Evolutionary conservation across 2,329 filamentous ascomycete genomes (phyloP).

Genomic region (Fusarium aywerte): DNA sequence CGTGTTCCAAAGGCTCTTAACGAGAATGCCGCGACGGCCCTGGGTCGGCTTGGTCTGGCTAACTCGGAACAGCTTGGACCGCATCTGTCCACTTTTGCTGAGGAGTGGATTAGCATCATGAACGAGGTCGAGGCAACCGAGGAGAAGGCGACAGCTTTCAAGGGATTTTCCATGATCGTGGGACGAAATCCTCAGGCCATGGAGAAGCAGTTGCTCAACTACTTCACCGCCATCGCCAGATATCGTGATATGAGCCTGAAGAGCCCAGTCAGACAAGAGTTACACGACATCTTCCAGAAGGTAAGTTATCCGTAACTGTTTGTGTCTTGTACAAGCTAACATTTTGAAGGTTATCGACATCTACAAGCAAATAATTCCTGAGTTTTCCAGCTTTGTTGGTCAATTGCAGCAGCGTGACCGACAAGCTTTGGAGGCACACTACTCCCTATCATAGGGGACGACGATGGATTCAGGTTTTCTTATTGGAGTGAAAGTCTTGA

Average conservation of each 20-base stretch:
- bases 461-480: not conserved
- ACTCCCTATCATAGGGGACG: constrained; percentile 52
- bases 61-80: constrained; percentile 81
- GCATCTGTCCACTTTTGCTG: constrained; percentile 81
- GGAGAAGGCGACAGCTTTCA: constrained; percentile 93
- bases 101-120: constrained; percentile 84
- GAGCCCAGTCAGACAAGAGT: constrained; percentile 70
- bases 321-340: not conserved
- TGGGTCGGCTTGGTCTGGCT: constrained; percentile 86
- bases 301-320: constrained; percentile 60
- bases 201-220: constrained; percentile 83
- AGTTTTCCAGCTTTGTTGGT: constrained; percentile 65
- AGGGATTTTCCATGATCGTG: constrained; percentile 88
- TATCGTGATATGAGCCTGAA: constrained; percentile 74
- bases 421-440: constrained; percentile 60
- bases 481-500: constrained; percentile 17
- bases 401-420: constrained; percentile 63
- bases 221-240: constrained; percentile 84
- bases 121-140: constrained; percentile 86
- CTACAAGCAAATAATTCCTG: constrained; percentile 69
- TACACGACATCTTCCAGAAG: constrained; percentile 79
- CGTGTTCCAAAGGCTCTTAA: constrained; percentile 86
- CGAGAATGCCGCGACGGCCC: constrained; percentile 93
- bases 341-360: constrained; percentile 59
- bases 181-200: constrained; percentile 90